Base-by-base conservation (phyloP, 2,329 filamentous ascomycete genomes). In the Pochonia chlamydosporia region DNA sequence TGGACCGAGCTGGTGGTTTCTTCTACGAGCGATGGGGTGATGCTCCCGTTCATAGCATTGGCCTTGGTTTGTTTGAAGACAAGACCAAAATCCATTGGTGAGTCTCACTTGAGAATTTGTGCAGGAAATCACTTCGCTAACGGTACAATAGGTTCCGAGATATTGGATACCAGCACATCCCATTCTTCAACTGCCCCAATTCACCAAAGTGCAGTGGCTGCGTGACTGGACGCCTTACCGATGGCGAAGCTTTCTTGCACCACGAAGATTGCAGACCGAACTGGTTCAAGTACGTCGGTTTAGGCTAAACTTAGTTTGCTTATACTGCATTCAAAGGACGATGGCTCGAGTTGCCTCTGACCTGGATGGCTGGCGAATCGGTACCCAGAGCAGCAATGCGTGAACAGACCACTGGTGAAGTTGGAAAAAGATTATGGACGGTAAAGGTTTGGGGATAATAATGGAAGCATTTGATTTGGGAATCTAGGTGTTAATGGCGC, bases 21-120 rank as follows among this genome's bases (percentile, higher is more conserved):
- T 99, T 96, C 68, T 99, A 99, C 63, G 93, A 99, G 72, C 78
- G 93, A 57, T 99, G 93, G 93, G 93, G 93, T 9, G 93, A 99
- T 73, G 93, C 93, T 2, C 93, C 93, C 0, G 93, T 99, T 5
- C 93, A 99, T 68, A 95, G 89, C 55, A 90, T 99, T 59, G 93
- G 89, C 1, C 69, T 99, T 36, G 93, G 89, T 25, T 68, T 99
- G 23, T 96, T 99, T 63, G 92, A 95, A 60, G 92, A 99, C 63
- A 80, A 83, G 61, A 86, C 77, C 68, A 91, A 89, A 66, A 88
- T 99, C 51, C 92, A 97, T 67, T 97, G 91, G 91, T 95, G 70
- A 52, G 84, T 71, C 11, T n/a, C 23, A 4, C 10, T 7, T 39
- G 35, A 5, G 16, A 14, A 14, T 24, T 20, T 21, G 7, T 3